A percentile compares a stretch with the other conserved stretches of the same genome.
Evolutionary conservation across 1,284 basidiomycete species (phyloP).

Genomic region (Sutorius eximius): DNA sequence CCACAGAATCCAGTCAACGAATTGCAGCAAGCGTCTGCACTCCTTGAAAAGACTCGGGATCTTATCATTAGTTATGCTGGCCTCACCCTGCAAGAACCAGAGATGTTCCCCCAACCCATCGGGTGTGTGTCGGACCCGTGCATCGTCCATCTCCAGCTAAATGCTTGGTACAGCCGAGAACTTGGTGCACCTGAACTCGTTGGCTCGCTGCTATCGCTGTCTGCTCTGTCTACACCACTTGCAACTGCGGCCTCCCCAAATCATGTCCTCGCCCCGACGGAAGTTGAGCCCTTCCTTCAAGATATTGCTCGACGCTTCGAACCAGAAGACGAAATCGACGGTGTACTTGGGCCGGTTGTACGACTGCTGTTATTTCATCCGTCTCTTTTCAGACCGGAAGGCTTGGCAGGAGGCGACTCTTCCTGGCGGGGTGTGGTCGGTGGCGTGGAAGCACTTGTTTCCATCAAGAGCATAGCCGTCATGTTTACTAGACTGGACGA

Average conservation of each 20-base stretch:
- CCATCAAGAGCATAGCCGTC: conserved; percentile 80
- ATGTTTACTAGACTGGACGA: conserved; percentile 73
- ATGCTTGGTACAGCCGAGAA: conserved; percentile 47
- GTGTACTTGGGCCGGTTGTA: conserved; percentile 59
- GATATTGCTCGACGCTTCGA: conserved; percentile 73
- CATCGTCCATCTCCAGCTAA: conserved; percentile 1
- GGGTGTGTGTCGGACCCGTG: conserved; percentile 49
- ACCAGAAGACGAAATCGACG: conserved; percentile 56
- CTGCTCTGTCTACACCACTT: conserved; percentile 59
- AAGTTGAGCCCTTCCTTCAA: conserved; percentile 70
- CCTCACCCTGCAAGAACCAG: conserved; percentile 86
- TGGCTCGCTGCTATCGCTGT: conserved; percentile 70
- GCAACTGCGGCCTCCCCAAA: conserved; percentile 14
- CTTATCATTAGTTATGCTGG: conserved; percentile 91
- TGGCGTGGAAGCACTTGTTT: conserved; percentile 79
- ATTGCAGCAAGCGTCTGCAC: conserved; percentile 55
- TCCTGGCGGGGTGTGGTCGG: conserved; percentile 86
- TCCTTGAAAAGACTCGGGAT: conserved; percentile 73
- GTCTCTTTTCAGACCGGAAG: conserved; percentile 62
- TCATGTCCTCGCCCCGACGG: conserved; percentile 45
- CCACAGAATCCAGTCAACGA: conserved; percentile 58
- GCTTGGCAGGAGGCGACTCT: conserved; percentile 65
- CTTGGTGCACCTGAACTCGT: conserved; percentile 79
- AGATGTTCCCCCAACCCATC: conserved; percentile 89
- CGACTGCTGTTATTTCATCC: conserved; percentile 58